Percentiles rank a stretch among this genome's conserved stretches.
Evolutionary conservation across 2,329 filamentous ascomycete genomes (phyloP).

Genomic region (Epichloe uncinata): DNA sequence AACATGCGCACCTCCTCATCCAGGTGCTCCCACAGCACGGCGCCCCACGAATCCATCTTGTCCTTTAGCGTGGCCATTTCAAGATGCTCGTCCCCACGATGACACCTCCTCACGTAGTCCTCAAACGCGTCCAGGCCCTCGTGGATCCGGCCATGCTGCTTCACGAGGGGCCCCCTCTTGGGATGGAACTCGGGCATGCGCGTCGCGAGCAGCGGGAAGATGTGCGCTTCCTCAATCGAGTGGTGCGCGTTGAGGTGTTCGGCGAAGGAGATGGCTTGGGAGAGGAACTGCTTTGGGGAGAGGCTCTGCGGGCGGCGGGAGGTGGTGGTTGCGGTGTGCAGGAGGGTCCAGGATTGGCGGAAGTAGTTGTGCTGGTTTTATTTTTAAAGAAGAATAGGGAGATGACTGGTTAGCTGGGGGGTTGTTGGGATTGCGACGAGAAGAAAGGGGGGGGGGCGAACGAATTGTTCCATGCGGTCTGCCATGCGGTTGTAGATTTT

Average conservation of each 20-base stretch:
- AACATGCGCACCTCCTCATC: slow-evolving; percentile 72
- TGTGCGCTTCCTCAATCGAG: slow-evolving; percentile 64
- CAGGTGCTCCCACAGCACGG: slow-evolving; percentile 68
- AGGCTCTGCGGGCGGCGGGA: slow-evolving; percentile 47
- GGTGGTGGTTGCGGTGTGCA: slow-evolving; percentile 51
- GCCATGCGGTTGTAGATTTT: slow-evolving; percentile 58
- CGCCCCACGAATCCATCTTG: slow-evolving; percentile 66
- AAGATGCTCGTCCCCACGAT: slow-evolving; percentile 46
- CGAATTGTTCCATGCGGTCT: slow-evolving; percentile 46
- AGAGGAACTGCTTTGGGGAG: slow-evolving; percentile 56
- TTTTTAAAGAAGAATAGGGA: neutral
- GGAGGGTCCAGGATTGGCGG: slow-evolving; percentile 56
- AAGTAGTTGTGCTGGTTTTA: slow-evolving; percentile 59
- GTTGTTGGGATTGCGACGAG: neutral
- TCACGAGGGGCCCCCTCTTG: slow-evolving; percentile 45
- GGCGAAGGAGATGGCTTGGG: slow-evolving; percentile 54
- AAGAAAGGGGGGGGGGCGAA: neutral
- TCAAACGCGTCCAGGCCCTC: slow-evolving; percentile 55
- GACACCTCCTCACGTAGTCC: slow-evolving; percentile 50
- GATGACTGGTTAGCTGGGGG: neutral
- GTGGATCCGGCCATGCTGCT: slow-evolving; percentile 71
- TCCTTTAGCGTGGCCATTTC: slow-evolving; percentile 46
- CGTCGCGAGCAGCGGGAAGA: slow-evolving; percentile 65
- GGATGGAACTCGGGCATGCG: slow-evolving; percentile 65
- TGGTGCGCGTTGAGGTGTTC: slow-evolving; percentile 65